Base-by-base conservation (phyloP, 2,329 filamentous ascomycete species). In the Claviceps sp. region DNA sequence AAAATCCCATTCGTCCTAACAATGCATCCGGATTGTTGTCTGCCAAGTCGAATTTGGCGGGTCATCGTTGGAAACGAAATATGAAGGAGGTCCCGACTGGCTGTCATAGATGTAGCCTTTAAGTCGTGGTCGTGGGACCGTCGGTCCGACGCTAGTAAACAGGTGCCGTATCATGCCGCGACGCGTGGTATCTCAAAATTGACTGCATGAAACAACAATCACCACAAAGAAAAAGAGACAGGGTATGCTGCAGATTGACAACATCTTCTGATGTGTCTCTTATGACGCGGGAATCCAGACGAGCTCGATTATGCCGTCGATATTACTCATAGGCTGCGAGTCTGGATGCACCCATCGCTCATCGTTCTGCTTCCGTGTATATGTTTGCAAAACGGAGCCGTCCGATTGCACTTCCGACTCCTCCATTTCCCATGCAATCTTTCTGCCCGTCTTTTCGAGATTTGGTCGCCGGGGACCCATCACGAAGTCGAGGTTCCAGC, bases 231-330 rank as follows among this genome's bases (percentile, higher is more conserved):
- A 30, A 30, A 30, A 16, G 42, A 14, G 5, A 14, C 42, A n/a
- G 16, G 4, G 10, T 14, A 22, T 42, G n/a, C 19, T 22, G 6
- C 41, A 42, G 17, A 22, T 13, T 42, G 41, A 19, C 41, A 22
- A 43, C 19, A 22, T 16, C 42, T 24, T 34, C 6, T 17, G 14
- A 34, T 11, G 30, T 34, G 1, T 34, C 10, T 34, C 19, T 52
- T 51, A 62, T n/a, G 59, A 58, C 14, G 48, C 42, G 13, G 75
- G 71, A 42, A 78, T 66, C 77, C 77, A 81, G 50, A 80, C 70
- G 53, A 81, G 65, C 65, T 81, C 77, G 45, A 81, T 68, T 37
- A 80, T 61, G 3, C 77, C 77, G 58, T 81, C 77, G 17, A 72
- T 67, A 50, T 71, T 68, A 56, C 71, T 75, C 75, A 80, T 78